These are phyloP conservation scores for Hypoxylon sp. DNA, from an alignment of 2,329 filamentous ascomycete genomes.

Conservation along the genomic window DNA sequence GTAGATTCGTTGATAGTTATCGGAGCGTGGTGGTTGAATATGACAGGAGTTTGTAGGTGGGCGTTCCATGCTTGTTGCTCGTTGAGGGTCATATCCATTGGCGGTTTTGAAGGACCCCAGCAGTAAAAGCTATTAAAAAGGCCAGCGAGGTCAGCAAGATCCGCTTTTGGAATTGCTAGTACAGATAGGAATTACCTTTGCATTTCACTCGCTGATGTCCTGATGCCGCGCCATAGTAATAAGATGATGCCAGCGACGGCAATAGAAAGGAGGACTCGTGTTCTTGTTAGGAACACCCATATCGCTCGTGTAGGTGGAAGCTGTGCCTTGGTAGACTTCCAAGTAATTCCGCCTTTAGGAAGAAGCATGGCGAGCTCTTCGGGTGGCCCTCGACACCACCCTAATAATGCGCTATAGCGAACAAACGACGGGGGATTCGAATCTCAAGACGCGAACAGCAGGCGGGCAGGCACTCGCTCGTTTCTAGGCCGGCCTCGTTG, in stretches of 20 bases:
- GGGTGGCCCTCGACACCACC: constrained; percentile 62
- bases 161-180: constrained; percentile 21
- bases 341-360: constrained; percentile 89
- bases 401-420: constrained; percentile 45
- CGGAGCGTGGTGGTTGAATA: constrained; percentile 95
- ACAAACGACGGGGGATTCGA: constrained; percentile 26
- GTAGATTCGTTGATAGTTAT: constrained; percentile 85
- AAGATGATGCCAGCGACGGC: constrained; percentile 79
- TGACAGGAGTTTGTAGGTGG: constrained; percentile 90
- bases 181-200: constrained; percentile 76
- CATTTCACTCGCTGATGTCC: constrained; percentile 85
- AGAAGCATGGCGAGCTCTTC: constrained; percentile 79
- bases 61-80: constrained; percentile 91
- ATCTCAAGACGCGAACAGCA: constrained; percentile 16
- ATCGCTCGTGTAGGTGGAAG: constrained; percentile 83
- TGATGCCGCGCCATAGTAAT: constrained; percentile 90
- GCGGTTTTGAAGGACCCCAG: constrained; percentile 95
- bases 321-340: constrained; percentile 88
- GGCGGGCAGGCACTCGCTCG: constrained; percentile 29
- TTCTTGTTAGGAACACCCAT: constrained; percentile 78
- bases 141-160: constrained; percentile 42
- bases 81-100: constrained; percentile 93
- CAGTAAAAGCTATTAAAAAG: constrained; percentile 84
- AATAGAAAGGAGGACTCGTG: constrained; percentile 82
- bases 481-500: constrained; percentile 29